Base-by-base conservation (phyloP, 2,329 filamentous ascomycete species). In the Colletotrichum eleusines region DNA sequence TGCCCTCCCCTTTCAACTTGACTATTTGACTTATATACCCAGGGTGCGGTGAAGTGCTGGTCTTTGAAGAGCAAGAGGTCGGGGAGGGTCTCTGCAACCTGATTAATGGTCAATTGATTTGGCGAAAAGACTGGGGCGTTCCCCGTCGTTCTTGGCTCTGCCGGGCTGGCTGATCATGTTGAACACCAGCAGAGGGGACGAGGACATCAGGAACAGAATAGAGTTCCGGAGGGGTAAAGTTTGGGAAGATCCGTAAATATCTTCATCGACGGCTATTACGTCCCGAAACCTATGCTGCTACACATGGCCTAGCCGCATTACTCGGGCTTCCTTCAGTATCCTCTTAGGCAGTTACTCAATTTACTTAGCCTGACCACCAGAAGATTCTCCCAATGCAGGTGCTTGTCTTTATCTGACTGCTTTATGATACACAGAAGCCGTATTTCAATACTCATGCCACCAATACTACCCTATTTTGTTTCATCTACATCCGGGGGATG, bases 1-100 rank as follows among this genome's bases (percentile, higher is more conserved):
- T 33, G 73, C 77, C 75, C 76, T 77, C 74, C 77, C 75, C 76
- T 76, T 80, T 80, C 75, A 74, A 77, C 80, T 80, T 78, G 75
- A 73, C 77, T 77, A 73, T 77, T 77, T 76, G 76, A 79, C 79
- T 74, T 79, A 81, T 83, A 83, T 83, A 83, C 81, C 81, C 80
- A 74, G 74, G 62, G 61, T 57, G 72, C 23, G 64, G 26, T 46
- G 75, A 74, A 75, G 73, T 74, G 77, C 77, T 77, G 59, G 59
- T 66, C 50, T 79, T 79, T 76, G 74, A 69, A 69, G 74, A 65
- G 68, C 68, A 74, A 76, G 76, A 71, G 74, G 74, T 75, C 73
- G 77, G 77, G 77, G 76, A 78, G 77, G 74, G 73, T 68, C 69
- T 50, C 48, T 70, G 72, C 68, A 66, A 74, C 74, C 66, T 38